Percentiles rank a stretch among this genome's conserved stretches.
Evolutionary conservation across 345 rosid species (phyloP).

Genomic region (Dipteronia dyeriana): DNA sequence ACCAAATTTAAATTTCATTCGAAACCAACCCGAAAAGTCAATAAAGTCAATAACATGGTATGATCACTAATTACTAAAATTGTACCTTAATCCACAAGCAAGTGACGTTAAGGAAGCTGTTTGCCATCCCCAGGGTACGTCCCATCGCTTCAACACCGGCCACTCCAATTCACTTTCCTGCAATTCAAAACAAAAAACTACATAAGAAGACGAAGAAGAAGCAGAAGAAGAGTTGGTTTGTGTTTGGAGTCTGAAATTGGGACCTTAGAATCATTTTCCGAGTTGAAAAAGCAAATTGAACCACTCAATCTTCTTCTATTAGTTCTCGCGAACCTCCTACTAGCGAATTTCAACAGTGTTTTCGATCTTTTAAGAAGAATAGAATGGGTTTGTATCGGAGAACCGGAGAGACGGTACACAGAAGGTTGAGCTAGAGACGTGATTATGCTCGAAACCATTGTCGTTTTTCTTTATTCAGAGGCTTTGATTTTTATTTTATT

Average conservation of each 20-base stretch:
- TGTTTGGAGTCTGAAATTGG: background rate
- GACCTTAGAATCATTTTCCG: slow-evolving; percentile 53
- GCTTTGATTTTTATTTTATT: background rate
- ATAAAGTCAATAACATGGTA: background rate
- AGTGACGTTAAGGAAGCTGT: slow-evolving; percentile 81
- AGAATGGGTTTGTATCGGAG: slow-evolving; percentile 19
- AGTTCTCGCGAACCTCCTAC: slow-evolving; percentile 22
- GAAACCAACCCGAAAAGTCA: background rate
- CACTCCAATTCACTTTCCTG: slow-evolving; percentile 46
- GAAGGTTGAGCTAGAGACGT: slow-evolving; percentile 46
- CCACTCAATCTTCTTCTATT: slow-evolving; percentile 27
- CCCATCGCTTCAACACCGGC: slow-evolving; percentile 80
- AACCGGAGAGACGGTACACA: slow-evolving; percentile 25
- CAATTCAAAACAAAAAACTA: background rate
- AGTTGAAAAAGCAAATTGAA: slow-evolving; percentile 43
- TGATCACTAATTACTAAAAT: background rate
- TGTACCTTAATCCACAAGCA: slow-evolving; percentile 88
- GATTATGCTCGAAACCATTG: slow-evolving; percentile 44
- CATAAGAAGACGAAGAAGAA: background rate
- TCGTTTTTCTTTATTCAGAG: too few relatives aligned
- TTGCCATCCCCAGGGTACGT: slow-evolving; percentile 93
- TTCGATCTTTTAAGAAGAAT: slow-evolving; percentile 18
- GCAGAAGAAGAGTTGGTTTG: background rate
- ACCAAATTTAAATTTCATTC: slow-evolving; percentile 39
- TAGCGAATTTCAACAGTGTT: slow-evolving; percentile 22